These are phyloP conservation scores for Ceratobasidium papillatum DNA, from an alignment of 1,284 basidiomycete species.

Conservation along the genomic window DNA sequence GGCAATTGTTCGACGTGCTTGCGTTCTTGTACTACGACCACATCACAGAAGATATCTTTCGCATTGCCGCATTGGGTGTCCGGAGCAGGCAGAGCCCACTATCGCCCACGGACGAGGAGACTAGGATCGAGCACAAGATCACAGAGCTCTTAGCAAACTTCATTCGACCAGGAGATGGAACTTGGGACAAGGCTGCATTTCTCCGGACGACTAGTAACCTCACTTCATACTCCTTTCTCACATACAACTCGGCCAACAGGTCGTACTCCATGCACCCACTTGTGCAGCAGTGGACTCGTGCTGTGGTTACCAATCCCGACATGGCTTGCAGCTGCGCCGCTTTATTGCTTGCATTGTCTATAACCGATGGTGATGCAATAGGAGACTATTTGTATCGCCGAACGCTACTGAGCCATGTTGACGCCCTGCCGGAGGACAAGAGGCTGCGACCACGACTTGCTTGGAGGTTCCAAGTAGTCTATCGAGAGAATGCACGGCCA, in stretches of 20 bases:
- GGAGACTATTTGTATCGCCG: neutral
- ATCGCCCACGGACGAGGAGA: neutral
- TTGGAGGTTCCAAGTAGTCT: conserved; percentile 1
- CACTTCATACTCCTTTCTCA: neutral
- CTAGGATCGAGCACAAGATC: neutral
- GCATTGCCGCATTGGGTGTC: neutral
- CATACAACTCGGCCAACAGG: neutral
- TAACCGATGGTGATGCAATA: neutral
- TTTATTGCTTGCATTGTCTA: neutral
- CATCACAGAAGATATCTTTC: conserved; percentile 2
- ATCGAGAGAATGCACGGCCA: neutral
- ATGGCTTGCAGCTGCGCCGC: neutral
- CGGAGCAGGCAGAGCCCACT: too few relatives aligned
- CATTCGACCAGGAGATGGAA: neutral
- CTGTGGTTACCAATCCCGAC: neutral
- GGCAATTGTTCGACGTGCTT: neutral
- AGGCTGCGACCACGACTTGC: neutral
- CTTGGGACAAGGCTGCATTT: neutral
- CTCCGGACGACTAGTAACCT: neutral
- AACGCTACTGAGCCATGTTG: neutral
- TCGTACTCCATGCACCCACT: conserved; percentile 5
- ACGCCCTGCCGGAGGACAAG: neutral
- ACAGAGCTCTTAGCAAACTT: neutral
- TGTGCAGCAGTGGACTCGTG: conserved; percentile 22
- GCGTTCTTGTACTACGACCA: conserved; percentile 16